Base-by-base conservation (phyloP, 2,329 filamentous ascomycete genomes). In the Aureobasidium sp. region DNA sequence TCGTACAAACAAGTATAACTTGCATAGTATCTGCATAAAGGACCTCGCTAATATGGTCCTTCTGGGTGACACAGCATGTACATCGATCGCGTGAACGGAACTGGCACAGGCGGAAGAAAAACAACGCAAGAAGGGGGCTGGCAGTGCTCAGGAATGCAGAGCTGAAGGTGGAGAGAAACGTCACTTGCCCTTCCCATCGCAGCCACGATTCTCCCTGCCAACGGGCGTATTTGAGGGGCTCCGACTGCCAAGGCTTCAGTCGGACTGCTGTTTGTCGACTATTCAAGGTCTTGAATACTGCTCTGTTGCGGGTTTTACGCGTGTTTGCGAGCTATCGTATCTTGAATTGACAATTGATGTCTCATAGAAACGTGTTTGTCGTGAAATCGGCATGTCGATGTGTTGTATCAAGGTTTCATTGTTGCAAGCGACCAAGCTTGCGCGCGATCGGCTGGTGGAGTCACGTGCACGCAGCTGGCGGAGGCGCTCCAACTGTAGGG, bases 181-280 rank as follows among this genome's bases (percentile, higher is more conserved):
- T 54, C 50, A 54, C 50, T 5, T 14, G n/a, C 6, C 48, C 16
- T 25, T 32, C 45, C 30, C 13, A 21, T 6, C n/a, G 16, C 47
- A 51, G 48, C 48, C 48, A 51, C 48, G 10, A n/a, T 53, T 53
- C 48, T 29, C 50, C 50, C 50, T 53, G 50, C 50, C 50, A 53
- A 53, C 50, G 50, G 50, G 25, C 21, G 34, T 13, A 10, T n/a
- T 4, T 48, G 49, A 39, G 50, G 34, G 50, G 21, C 4, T n/a
- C 30, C 25, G 8, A 10, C 32, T 6, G 50, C 50, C 50, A 41
- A 54, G 50, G 30, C 25, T 14, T 13, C 8, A 29, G 11, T 48
- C 25, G 13, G 14, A 11, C 27, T 41, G 37, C 37, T 54, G 16
- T 30, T 30, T 3, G 2, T 6, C 14, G 16, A 9, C 16, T 25